Evolutionary conservation across 2,329 filamentous ascomycete genomes (phyloP), one percentile per base, ranked within the genome.

Genomic region (Lasiodiplodia sp.): DNA sequence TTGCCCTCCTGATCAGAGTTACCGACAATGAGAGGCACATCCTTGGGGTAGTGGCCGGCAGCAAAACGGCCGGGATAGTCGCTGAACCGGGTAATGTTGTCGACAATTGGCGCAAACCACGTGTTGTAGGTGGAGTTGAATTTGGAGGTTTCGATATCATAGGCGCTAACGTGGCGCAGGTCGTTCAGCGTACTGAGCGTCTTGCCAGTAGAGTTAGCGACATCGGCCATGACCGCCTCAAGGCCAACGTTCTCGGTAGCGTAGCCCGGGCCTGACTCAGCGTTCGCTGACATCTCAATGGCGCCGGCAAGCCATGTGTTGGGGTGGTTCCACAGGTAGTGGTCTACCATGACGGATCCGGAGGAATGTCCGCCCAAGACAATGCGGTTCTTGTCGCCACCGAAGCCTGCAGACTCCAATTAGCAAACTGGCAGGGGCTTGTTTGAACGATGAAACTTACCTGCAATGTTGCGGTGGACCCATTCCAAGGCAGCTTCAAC

Each of bases 371-470:
- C 70, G 23, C 66, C 68, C 4, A 83, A 75, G 12, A 83, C 80
- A 2, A 84, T 79, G 64, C 81, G 82, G 55, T 82, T 76, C 3
- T 80, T 81, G 70, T 84, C 78, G 28, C 82, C 82, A 2, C 82
- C 82, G 67, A 84, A 84, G 40, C 80, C 82, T 69, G 71, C 73
- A 21, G 18, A 8, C 18, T n/a, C 7, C n/a, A 51, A 28, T 68
- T 31, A 68, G 58, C 11, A 64, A 49, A 12, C 1, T 6, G 28
- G 2, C 38, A 6, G 28, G 18, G n/a, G 5, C 37, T 18, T 16
- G n/a, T 18, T 16, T 31, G n/a, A 21, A 5, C 38, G 7, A 10
- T 11, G 21, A 12, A 31, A 52, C 67, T 57, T 47, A 65, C 67
- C 52, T n/a, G 31, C 40, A 68, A 82, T 81, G 69, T 82, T 81